Conservation (phyloP, 2,329 filamentous ascomycete species). For the Colletotrichum sidae region DNA sequence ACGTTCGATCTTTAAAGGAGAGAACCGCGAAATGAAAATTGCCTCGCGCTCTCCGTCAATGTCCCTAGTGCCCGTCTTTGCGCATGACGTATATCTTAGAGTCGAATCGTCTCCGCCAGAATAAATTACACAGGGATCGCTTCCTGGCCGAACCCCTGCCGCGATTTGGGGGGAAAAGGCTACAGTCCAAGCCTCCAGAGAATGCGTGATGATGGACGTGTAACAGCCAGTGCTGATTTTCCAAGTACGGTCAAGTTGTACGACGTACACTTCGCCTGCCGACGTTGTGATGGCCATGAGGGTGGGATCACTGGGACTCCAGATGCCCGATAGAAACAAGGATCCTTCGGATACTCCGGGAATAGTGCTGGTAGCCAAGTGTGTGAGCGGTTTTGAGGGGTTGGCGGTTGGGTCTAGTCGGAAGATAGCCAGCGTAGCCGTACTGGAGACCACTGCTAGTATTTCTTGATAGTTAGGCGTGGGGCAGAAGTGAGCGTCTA, state of each 20-base stretch:
- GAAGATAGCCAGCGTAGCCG: conserved; percentile 76
- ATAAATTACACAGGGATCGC: conserved; percentile 58
- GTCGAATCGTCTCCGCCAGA: conserved; percentile 82
- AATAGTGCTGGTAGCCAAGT: conserved; percentile 58
- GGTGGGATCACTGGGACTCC: conserved; percentile 69
- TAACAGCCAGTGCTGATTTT: conserved; percentile 46
- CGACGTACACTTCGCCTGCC: conserved; percentile 70
- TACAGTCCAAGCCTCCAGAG: conserved; percentile 80
- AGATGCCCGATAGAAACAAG: conserved; percentile 79
- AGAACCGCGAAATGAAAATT: conserved; percentile 36
- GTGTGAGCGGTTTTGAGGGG: conserved; percentile 48
- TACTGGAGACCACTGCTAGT: conserved; percentile 83
- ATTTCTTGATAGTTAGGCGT: conserved; percentile 57
- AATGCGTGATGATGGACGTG: conserved; percentile 59
- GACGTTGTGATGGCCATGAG: conserved; percentile 79
- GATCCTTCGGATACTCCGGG: conserved; percentile 65
- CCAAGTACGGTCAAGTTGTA: conserved; percentile 60
- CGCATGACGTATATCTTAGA: conserved; percentile 61
- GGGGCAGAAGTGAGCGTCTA: conserved; percentile 87
- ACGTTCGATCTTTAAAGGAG: conserved; percentile 41
- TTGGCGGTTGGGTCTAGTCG: conserved; percentile 56
- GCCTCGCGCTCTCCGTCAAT: background rate
- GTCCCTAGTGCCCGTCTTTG: conserved; percentile 1
- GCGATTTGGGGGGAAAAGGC: conserved; percentile 61
- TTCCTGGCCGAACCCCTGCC: conserved; percentile 17